A percentile compares a stretch with the other conserved stretches of the same genome.
Evolutionary conservation across 1,284 basidiomycete genomes (phyloP).

Genomic region (Schizopora paradoxa): DNA sequence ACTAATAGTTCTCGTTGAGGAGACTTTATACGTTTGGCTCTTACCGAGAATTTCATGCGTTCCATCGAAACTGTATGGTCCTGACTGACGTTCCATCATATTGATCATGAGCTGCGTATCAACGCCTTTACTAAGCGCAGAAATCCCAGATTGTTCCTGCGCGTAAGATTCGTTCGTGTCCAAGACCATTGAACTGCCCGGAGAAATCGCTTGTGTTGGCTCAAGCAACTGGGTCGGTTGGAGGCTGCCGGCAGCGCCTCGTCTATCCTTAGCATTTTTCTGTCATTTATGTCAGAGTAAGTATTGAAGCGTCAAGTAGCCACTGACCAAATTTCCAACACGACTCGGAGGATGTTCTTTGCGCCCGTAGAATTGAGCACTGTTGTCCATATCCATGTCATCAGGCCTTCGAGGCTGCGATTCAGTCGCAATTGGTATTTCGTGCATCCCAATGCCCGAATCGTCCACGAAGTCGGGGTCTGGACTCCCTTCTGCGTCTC

Average conservation of each 20-base stretch:
- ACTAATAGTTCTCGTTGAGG: background rate
- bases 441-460: slow-evolving; percentile 30
- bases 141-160: background rate
- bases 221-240: slow-evolving; percentile 16
- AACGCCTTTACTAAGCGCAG: slow-evolving; percentile 1
- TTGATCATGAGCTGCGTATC: slow-evolving; percentile 14
- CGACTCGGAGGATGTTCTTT: slow-evolving; percentile 48
- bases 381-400: slow-evolving; percentile 21
- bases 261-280: background rate
- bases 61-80: too few species aligned
- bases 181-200: background rate
- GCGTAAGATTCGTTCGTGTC: background rate
- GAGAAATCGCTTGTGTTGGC: slow-evolving; percentile 5
- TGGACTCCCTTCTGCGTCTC: slow-evolving; percentile 31
- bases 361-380: slow-evolving; percentile 44
- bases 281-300: background rate
- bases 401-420: slow-evolving; percentile 21
- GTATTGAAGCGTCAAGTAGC: background rate
- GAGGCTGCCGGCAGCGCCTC: background rate
- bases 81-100: slow-evolving; percentile 8
- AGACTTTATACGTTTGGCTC: background rate
- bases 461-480: slow-evolving; percentile 46
- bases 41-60: slow-evolving; percentile 16
- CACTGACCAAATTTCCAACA: slow-evolving; percentile 51
- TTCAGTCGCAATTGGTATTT: slow-evolving; percentile 30